Percentiles rank a stretch among this genome's conserved stretches.
Conservation (phyloP, 805 yeast genomes). For the Monosporozyma siamensis region DNA sequence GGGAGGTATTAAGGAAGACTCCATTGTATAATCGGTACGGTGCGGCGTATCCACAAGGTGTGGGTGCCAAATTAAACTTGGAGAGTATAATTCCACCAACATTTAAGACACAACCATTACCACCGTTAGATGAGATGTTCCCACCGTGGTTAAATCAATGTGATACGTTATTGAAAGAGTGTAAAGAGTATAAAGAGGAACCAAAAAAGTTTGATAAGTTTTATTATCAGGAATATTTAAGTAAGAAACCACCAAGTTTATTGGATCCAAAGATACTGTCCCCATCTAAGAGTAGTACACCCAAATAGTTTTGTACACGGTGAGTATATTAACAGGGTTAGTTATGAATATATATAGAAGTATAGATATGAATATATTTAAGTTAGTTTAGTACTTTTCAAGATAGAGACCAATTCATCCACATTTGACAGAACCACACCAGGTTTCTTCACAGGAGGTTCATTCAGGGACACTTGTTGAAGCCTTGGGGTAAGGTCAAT, state of each 20-base stretch:
- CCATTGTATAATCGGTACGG: constrained; percentile 22
- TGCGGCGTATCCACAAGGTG: constrained; percentile 14
- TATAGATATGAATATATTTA: constrained; percentile 1
- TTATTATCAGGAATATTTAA: constrained; percentile 18
- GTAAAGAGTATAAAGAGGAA: constrained; percentile 10
- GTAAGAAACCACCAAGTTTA: constrained; percentile 27
- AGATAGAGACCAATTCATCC: constrained; percentile 70
- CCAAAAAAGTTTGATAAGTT: constrained; percentile 17
- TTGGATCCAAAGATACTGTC: constrained; percentile 13
- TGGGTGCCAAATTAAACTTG: not conserved
- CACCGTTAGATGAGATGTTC: constrained; percentile 17
- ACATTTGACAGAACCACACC: constrained; percentile 75
- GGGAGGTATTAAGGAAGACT: constrained; percentile 9
- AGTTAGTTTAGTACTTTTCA: constrained; percentile 53
- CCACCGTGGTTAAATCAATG: constrained; percentile 24
- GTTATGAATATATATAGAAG: not conserved
- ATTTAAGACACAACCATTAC: constrained; percentile 12
- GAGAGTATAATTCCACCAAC: constrained; percentile 6
- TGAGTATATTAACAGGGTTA: no score
- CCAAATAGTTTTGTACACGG: no score
- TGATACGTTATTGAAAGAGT: constrained; percentile 10
- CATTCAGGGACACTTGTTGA: constrained; percentile 63
- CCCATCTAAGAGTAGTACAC: no score
- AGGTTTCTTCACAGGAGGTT: constrained; percentile 74
- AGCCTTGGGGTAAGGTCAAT: constrained; percentile 49